Conservation (phyloP, 108 stramenopile species). For the Nitzschia inconspicua region DNA sequence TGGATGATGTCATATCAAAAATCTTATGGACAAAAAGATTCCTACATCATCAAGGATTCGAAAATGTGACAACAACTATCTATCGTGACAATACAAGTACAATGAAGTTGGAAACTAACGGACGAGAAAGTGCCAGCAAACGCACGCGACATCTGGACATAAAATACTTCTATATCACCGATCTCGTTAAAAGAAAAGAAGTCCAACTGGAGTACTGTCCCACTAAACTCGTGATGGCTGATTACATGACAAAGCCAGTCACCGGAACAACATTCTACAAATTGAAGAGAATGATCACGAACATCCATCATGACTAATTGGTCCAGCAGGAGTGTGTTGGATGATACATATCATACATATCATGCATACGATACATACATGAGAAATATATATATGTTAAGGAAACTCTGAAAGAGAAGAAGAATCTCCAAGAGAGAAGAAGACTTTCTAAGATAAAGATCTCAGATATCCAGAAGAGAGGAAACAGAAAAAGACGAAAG, state of each 20-base stretch:
- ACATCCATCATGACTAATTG: too few relatives aligned
- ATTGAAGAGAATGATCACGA: too few relatives aligned
- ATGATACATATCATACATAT: too few relatives aligned
- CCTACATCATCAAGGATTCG: conserved; percentile 43
- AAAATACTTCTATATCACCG: conserved; percentile 52
- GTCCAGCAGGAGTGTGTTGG: too few relatives aligned
- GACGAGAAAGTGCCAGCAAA: conserved; percentile 35
- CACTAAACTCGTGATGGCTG: conserved; percentile 49
- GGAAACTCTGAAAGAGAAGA: too few relatives aligned
- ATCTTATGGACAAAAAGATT: conserved; percentile 54
- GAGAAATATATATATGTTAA: too few relatives aligned
- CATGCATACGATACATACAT: too few relatives aligned
- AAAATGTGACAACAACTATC: conserved; percentile 19
- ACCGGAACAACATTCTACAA: conserved; percentile 29
- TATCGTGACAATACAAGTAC: conserved; percentile 54
- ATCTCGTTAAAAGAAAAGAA: conserved; percentile 13
- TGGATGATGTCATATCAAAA: too few relatives aligned
- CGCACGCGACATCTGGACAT: conserved; percentile 44
- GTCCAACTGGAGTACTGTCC: conserved; percentile 41
- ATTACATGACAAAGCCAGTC: conserved; percentile 37
- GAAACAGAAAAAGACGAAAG: too few relatives aligned
- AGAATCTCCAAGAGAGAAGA: too few relatives aligned
- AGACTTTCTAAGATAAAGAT: too few relatives aligned
- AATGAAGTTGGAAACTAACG: conserved; percentile 54
- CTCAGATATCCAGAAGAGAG: too few relatives aligned